Evolutionary conservation across 345 rosid species (phyloP).

Genomic region (Crucihimalaya himalaica): DNA sequence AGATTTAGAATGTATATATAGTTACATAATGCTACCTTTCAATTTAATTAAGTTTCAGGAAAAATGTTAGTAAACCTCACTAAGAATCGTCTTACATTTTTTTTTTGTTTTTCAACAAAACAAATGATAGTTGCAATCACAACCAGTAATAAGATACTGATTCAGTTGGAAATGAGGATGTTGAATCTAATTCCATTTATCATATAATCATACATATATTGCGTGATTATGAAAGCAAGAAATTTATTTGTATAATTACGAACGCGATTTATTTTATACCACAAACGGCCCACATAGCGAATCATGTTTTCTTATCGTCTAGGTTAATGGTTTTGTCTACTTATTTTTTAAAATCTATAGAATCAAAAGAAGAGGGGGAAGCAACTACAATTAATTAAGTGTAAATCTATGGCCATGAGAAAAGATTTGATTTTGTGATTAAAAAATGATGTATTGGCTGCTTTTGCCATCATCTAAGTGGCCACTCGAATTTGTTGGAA

Average conservation of each 20-base stretch:
- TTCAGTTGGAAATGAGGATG: conserved; percentile 17
- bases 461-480: conserved; percentile 37
- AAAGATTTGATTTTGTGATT: conserved; percentile 21
- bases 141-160: neutral
- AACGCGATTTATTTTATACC: neutral
- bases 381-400: conserved; percentile 27
- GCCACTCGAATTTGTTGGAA: conserved; percentile 46
- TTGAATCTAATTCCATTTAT: conserved; percentile 25
- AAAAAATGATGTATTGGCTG: conserved; percentile 25
- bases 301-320: conserved; percentile 40
- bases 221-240: conserved; percentile 22
- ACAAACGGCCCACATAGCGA: conserved; percentile 38
- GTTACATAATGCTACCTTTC: neutral
- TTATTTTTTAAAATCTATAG: neutral
- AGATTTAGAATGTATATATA: neutral
- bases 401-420: conserved; percentile 28
- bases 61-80: neutral
- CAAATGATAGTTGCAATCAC: neutral
- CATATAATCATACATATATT: neutral
- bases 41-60: neutral
- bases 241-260: conserved; percentile 18
- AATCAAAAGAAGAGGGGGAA: conserved; percentile 25
- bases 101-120: neutral
- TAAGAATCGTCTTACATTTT: neutral
- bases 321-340: conserved; percentile 23